Base-by-base conservation (phyloP, 495 filamentous ascomycete genomes). In the Neurospora pannonica region DNA sequence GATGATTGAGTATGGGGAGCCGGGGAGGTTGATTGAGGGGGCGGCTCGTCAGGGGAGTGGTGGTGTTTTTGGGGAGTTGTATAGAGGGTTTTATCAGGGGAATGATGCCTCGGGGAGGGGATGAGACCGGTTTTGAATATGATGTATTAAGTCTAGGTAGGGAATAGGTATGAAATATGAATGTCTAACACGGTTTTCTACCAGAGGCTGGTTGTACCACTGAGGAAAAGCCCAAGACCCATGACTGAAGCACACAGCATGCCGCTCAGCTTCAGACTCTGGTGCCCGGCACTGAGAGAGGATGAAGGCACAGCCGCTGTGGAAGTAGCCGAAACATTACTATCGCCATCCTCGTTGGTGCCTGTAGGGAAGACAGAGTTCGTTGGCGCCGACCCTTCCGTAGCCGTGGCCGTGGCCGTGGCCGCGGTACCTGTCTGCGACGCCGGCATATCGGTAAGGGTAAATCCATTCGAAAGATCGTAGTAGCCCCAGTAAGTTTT, bases 1-100 rank as follows among this genome's bases (percentile, higher is more conserved):
- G 72, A 75, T 85, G 70, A 74, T 85, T 6, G 83, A 86, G 75
- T 76, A 76, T 17, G 85, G 81, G 10, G 76, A 76, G 31, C 84
- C 84, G 6, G 73, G 17, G 31, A 73, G 74, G 21, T 48, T 83
- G n/a, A 69, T 70, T 6, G 13, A 73, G 42, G 34, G 70, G 31
- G 39, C 46, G n/a, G n/a, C n/a, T n/a, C n/a, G n/a, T n/a, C n/a
- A 43, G 62, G 34, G 70, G 70, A 54, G n/a, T 70, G 70, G 70
- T 10, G 19, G 70, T 15, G 54, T 60, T 38, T 67, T 60, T 62
- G 54, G 24, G 54, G 15, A 34, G 6, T 19, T 62, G 28, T 62
- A 62, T 34, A 62, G 28, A 17, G 54, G 54, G 13, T 62, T 31
- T 62, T 4, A 62, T 31, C 54, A 34, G 13, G 54, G 28, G 28